Evolutionary conservation across 2,329 filamentous ascomycete species (phyloP), one percentile per base, ranked within the genome.

Genomic region (Thielaviopsis populi): DNA sequence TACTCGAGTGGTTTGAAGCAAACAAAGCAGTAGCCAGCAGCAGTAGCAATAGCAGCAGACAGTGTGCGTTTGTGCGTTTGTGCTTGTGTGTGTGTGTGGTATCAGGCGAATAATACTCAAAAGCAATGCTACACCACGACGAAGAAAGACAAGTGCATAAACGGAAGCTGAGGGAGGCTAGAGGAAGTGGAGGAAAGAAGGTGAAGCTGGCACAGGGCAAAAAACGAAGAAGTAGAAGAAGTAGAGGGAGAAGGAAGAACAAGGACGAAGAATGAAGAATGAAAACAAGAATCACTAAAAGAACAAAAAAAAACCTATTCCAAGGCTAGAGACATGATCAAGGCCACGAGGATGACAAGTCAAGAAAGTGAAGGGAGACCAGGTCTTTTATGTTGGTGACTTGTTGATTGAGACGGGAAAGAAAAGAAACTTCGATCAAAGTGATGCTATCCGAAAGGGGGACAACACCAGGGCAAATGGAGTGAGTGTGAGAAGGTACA

Each of bases 381-480:
- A 41, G 56, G 56, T 59, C 40, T 59, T 56, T 56, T 56, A 56
- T 56, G 53, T 56, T 56, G 53, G 27, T 56, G 7, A 56, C 53
- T 30, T 56, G 30, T 19, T 50, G 46, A 50, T 22, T 27, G 22
- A 30, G 24, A 54, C 24, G 24, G 15, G 48, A 22, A 2, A 10
- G 37, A 56, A 4, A 30, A 37, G 53, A 56, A 37, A 56, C 53
- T 56, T 37, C 33, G 17, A 56, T 27, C 22, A 50, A 56, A 33
- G 42, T 2, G 15, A 46, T 33, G 30, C 30, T 33, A 17, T n/a
- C n/a, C 8, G 10, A 56, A 56, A 37, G 30, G 53, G 53, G 53
- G 30, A 30, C 53, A 56, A 30, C 3, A 10, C 53, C 15, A 27
- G 53, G 37, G 46, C 46, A 27, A 50, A 27, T 50, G 46, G 46